phyloP scores from a whole-genome alignment of 2,329 filamentous ascomycete species.

The Epichloe typhina region DNA sequence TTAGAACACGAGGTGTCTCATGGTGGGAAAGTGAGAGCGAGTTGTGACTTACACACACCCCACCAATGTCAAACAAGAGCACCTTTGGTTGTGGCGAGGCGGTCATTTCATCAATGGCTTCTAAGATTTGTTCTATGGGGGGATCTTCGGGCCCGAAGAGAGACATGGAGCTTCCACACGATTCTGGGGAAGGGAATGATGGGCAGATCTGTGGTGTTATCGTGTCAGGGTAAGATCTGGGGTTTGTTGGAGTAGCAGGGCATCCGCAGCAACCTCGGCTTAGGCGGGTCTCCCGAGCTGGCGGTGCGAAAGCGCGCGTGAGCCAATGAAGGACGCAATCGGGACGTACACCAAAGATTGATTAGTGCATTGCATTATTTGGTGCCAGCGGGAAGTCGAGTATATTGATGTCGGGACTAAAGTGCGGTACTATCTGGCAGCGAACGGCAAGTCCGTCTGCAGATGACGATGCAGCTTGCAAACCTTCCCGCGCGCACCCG shows the following conservation, averaged over 20 bases:
- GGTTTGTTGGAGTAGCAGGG: neutral
- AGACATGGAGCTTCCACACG: neutral
- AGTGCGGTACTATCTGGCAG: too few relatives aligned
- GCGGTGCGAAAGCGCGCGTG: neutral
- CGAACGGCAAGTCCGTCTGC: too few relatives aligned
- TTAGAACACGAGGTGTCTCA: neutral
- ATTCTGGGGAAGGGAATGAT: neutral
- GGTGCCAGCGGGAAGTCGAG: too few relatives aligned
- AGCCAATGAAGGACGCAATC: neutral
- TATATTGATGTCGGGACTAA: too few relatives aligned
- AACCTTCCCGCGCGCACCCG: neutral
- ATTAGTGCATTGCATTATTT: too few relatives aligned
- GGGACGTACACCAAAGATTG: neutral
- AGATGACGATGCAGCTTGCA: neutral
- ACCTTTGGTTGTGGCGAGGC: slow-evolving; percentile 48
- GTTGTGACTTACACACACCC: slow-evolving; percentile 69
- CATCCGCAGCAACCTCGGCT: slow-evolving; percentile 8
- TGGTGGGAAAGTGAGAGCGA: neutral
- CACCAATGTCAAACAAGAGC: slow-evolving; percentile 87
- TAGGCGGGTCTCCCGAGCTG: neutral
- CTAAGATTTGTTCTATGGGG: slow-evolving; percentile 14
- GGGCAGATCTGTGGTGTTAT: neutral
- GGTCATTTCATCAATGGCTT: slow-evolving; percentile 26
- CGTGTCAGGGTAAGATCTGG: neutral
- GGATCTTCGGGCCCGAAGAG: slow-evolving; percentile 1